These are phyloP conservation scores for Castanea mollissima DNA, from an alignment of 306 rosid genomes.

Conservation along the genomic window DNA sequence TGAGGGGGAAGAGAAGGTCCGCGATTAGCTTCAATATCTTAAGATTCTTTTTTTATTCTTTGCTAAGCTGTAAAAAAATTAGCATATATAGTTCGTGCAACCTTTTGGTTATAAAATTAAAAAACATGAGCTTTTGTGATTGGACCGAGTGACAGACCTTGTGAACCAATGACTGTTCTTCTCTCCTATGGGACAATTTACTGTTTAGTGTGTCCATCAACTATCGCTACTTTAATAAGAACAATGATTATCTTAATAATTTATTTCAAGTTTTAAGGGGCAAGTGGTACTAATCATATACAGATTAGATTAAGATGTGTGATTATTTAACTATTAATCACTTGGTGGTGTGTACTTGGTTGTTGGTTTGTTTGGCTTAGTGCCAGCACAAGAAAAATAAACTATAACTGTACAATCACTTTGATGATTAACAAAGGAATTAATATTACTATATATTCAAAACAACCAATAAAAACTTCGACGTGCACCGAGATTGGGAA, in stretches of 20 bases:
- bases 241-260: background rate
- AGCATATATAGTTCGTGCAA: no score
- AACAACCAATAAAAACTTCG: background rate
- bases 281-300: background rate
- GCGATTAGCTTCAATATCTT: no score
- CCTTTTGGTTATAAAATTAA: no score
- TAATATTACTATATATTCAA: background rate
- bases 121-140: no score
- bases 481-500: constrained; percentile 13
- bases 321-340: background rate
- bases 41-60: no score
- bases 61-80: no score
- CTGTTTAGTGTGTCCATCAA: background rate
- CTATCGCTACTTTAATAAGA: background rate
- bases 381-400: constrained; percentile 15
- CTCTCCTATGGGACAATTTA: background rate
- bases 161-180: background rate
- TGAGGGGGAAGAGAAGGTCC: no score
- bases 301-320: constrained; percentile 15
- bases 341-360: background rate
- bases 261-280: background rate
- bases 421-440: background rate
- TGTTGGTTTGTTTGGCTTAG: background rate
- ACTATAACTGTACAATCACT: background rate
- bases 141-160: background rate